A percentile compares a stretch with the other conserved stretches of the same genome.
Conservation (phyloP, 75 land plant genomes). For the Picea sitchensis region DNA sequence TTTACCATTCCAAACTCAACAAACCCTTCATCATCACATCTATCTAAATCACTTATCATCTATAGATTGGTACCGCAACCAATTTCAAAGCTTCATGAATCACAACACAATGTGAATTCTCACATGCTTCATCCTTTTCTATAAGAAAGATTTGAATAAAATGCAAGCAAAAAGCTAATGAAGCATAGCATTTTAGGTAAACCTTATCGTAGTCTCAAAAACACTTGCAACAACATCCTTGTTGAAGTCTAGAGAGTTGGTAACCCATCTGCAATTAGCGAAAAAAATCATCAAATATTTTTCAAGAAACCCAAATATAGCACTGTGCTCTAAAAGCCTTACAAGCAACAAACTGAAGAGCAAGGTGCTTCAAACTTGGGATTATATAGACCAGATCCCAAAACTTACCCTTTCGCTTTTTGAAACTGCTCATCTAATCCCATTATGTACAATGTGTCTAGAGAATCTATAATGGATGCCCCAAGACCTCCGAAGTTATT, state of each 20-base stretch:
- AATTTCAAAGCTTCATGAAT: neutral
- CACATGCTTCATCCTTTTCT: neutral
- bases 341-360: neutral
- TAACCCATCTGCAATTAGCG: constrained; percentile 79
- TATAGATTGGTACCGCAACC: neutral
- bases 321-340: neutral
- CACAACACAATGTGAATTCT: neutral
- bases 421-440: constrained; percentile 83
- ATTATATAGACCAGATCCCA: no score
- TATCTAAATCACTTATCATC: neutral
- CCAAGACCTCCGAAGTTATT: constrained; percentile 98
- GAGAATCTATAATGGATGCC: constrained; percentile 89
- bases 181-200: neutral
- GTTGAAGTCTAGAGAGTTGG: constrained; percentile 83
- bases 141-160: neutral
- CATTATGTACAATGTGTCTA: constrained; percentile 97
- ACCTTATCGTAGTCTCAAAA: constrained; percentile 99
- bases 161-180: neutral
- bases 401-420: constrained; percentile 90
- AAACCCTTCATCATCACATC: neutral
- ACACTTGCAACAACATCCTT: constrained; percentile 90
- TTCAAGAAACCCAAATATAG: neutral
- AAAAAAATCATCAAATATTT: neutral
- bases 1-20: neutral
- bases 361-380: constrained; percentile 1